Evolutionary conservation across 441 rosid genomes (phyloP).

Genomic region (Metrosideros polymorpha): DNA sequence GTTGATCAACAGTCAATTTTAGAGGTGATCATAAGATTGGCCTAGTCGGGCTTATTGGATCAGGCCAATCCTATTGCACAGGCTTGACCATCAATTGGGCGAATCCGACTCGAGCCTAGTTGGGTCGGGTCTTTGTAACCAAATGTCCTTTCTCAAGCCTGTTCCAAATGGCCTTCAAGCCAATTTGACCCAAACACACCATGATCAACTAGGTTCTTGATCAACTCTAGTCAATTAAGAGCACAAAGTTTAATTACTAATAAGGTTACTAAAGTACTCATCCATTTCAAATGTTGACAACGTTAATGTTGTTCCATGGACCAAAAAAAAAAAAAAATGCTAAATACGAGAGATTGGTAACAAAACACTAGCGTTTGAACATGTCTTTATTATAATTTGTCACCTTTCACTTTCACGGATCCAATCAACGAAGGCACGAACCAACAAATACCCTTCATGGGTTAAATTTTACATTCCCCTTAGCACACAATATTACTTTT

Average conservation of each 20-base stretch:
- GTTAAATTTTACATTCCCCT: neutral
- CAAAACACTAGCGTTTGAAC: neutral
- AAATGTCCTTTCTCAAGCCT: neutral
- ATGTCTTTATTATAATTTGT: neutral
- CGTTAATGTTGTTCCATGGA: neutral
- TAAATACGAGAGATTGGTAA: neutral
- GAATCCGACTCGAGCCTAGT: neutral
- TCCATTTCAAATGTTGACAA: neutral
- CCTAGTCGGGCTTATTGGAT: neutral
- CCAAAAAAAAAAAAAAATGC: neutral
- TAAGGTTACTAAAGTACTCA: neutral
- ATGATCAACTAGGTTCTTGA: neutral
- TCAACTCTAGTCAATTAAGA: neutral
- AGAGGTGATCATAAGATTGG: neutral
- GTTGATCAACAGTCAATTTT: neutral
- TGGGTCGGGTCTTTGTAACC: neutral
- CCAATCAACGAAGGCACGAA: neutral
- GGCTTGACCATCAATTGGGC: neutral
- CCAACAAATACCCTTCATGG: neutral
- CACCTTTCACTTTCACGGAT: neutral
- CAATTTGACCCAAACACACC: neutral
- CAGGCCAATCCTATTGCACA: neutral
- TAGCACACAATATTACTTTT: neutral
- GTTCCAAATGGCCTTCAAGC: neutral
- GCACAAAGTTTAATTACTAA: neutral